A percentile compares a stretch with the other conserved stretches of the same genome.
Evolutionary conservation across 2,329 filamentous ascomycete genomes (phyloP).

Genomic region (Colletotrichum falcatum): DNA sequence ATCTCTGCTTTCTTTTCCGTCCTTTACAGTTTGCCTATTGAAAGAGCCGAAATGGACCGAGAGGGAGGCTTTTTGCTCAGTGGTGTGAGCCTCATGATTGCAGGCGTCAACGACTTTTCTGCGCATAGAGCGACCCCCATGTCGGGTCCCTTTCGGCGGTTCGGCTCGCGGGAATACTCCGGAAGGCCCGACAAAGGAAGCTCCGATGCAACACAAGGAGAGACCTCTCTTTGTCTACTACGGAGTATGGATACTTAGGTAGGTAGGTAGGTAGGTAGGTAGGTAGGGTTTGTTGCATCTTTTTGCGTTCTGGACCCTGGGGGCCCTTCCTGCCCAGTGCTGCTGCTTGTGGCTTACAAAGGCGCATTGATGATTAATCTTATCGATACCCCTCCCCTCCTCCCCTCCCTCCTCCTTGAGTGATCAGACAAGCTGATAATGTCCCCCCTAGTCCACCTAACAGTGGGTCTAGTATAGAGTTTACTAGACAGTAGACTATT

Average conservation of each 20-base stretch:
- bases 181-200: constrained; percentile 39
- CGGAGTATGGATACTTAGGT: too few species aligned
- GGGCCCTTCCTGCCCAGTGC: too few species aligned
- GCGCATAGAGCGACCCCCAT: constrained; percentile 9
- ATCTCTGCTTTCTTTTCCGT: background rate
- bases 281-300: background rate
- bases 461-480: too few species aligned
- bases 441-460: too few species aligned
- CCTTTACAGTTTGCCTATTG: background rate
- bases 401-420: too few species aligned
- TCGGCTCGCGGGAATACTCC: constrained; percentile 23
- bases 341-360: constrained; percentile 13
- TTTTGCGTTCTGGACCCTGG: constrained; percentile 4
- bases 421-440: too few species aligned
- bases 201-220: constrained; percentile 15
- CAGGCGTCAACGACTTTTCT: constrained; percentile 32
- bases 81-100: constrained; percentile 33
- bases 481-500: too few species aligned
- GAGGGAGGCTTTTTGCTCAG: background rate
- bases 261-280: too few species aligned
- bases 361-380: background rate
- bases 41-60: background rate
- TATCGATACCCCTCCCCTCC: constrained; percentile 11
- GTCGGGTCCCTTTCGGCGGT: constrained; percentile 1
- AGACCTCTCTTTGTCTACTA: background rate